These are phyloP conservation scores for Blastocystis hominis DNA, from an alignment of 352 stramenopile genomes.

Conservation along the genomic window DNA sequence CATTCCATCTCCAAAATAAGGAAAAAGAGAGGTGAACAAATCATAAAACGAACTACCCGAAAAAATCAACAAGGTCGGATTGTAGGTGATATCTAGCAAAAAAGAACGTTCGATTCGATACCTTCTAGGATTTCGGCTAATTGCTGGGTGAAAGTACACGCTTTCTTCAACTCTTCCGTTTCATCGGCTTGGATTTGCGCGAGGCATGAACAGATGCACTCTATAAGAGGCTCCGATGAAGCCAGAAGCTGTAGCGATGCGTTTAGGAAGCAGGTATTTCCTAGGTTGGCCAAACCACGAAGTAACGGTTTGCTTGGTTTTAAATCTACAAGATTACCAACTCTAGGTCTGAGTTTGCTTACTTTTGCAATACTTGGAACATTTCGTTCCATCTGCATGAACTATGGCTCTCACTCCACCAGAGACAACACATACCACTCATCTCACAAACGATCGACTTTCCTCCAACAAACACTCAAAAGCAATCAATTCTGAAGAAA, in stretches of 20 bases:
- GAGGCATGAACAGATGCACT: constrained; percentile 39
- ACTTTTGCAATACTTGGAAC: constrained; percentile 14
- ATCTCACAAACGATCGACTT: not conserved
- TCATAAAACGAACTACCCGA: not conserved
- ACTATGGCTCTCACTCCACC: not conserved
- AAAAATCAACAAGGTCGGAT: constrained; percentile 16
- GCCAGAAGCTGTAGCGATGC: constrained; percentile 59
- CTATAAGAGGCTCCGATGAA: not conserved
- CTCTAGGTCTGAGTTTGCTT: not conserved
- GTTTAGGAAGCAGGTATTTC: constrained; percentile 70
- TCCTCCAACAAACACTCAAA: not conserved
- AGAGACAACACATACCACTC: not conserved
- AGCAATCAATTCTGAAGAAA: not conserved
- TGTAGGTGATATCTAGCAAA: constrained; percentile 42
- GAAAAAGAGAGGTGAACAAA: not conserved
- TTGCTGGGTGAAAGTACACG: not conserved
- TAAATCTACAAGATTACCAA: not conserved
- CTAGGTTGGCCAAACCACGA: constrained; percentile 65
- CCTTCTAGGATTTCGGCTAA: not conserved
- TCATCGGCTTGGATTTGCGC: not conserved
- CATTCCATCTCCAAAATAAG: not conserved
- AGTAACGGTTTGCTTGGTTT: constrained; percentile 12
- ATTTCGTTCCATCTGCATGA: constrained; percentile 17
- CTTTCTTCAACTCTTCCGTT: not conserved
- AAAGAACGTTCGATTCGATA: not conserved